phyloP scores from a whole-genome alignment of 2,329 filamentous ascomycete species.

The Talaromyces amestolkiae region DNA sequence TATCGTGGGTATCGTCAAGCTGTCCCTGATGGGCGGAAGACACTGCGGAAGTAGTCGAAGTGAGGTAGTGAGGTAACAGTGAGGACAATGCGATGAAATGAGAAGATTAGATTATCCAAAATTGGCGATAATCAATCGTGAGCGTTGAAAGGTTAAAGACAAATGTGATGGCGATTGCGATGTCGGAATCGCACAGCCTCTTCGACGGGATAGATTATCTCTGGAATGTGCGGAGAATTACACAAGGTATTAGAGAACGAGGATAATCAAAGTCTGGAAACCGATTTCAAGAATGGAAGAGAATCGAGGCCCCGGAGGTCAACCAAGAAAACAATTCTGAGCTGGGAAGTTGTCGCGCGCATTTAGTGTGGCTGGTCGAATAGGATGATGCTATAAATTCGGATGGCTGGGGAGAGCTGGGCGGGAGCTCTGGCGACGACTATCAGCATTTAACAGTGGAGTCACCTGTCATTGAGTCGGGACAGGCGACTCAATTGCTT shows the following conservation, averaged over 20 bases:
- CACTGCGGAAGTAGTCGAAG: conserved; percentile 38
- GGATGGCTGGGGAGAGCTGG: conserved; percentile 38
- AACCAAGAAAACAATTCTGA: not conserved
- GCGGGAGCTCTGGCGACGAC: conserved; percentile 15
- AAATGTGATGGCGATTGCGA: conserved; percentile 9
- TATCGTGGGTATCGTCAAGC: conserved; percentile 55
- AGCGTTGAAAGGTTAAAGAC: not conserved
- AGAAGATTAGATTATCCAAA: not conserved
- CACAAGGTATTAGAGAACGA: conserved; percentile 21
- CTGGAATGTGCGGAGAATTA: conserved; percentile 29
- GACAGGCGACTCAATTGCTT: conserved; percentile 19
- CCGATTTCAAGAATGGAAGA: conserved; percentile 16
- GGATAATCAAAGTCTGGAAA: conserved; percentile 9
- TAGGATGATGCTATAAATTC: conserved; percentile 31
- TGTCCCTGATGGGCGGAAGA: conserved; percentile 41
- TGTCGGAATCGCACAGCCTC: conserved; percentile 1
- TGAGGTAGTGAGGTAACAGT: conserved; percentile 25
- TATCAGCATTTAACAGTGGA: conserved; percentile 18
- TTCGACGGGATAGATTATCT: conserved; percentile 3
- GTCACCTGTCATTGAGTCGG: conserved; percentile 21
- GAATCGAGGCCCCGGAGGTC: not conserved
- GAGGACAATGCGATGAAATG: conserved; percentile 35
- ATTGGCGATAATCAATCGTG: not conserved
- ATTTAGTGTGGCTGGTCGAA: conserved; percentile 26
- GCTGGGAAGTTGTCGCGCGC: conserved; percentile 1